Conservation (phyloP, 768 basidiomycete species). For the Boletus reticuloceps region DNA sequence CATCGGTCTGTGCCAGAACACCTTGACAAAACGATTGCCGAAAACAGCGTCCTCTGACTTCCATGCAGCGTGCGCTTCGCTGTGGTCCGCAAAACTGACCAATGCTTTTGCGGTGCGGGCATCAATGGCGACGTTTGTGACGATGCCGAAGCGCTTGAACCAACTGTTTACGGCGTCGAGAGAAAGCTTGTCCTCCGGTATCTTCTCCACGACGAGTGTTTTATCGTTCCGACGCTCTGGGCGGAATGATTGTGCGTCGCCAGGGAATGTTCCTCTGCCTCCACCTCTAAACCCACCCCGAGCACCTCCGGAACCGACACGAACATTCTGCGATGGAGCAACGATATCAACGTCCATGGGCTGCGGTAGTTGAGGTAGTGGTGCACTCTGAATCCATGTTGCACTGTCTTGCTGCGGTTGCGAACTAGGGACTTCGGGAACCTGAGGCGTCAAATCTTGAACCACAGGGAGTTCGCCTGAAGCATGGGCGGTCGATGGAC, state of each 20-base stretch:
- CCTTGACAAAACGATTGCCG: constrained; percentile 89
- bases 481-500: constrained; percentile 37
- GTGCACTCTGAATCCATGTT: constrained; percentile 20
- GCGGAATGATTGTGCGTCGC: constrained; percentile 64
- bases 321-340: constrained; percentile 19
- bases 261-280: constrained; percentile 58
- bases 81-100: constrained; percentile 81
- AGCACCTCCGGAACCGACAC: constrained; percentile 34
- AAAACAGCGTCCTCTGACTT: constrained; percentile 95
- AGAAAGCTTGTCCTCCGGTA: constrained; percentile 79
- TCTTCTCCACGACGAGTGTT: constrained; percentile 92
- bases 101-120: constrained; percentile 70
- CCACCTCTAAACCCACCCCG: constrained; percentile 47
- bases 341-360: constrained; percentile 35
- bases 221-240: constrained; percentile 68
- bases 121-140: constrained; percentile 91
- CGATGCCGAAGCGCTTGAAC: constrained; percentile 90
- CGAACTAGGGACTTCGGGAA: constrained; percentile 32
- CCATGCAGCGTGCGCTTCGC: constrained; percentile 86
- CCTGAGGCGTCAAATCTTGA: constrained; percentile 72
- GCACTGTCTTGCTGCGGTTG: constrained; percentile 21
- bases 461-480: constrained; percentile 81
- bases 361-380: constrained; percentile 9
- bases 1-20: constrained; percentile 94
- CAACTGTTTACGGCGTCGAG: constrained; percentile 78